These are phyloP conservation scores for Aeminium ludgeri DNA, from an alignment of 495 filamentous ascomycete species.

Conservation along the genomic window DNA sequence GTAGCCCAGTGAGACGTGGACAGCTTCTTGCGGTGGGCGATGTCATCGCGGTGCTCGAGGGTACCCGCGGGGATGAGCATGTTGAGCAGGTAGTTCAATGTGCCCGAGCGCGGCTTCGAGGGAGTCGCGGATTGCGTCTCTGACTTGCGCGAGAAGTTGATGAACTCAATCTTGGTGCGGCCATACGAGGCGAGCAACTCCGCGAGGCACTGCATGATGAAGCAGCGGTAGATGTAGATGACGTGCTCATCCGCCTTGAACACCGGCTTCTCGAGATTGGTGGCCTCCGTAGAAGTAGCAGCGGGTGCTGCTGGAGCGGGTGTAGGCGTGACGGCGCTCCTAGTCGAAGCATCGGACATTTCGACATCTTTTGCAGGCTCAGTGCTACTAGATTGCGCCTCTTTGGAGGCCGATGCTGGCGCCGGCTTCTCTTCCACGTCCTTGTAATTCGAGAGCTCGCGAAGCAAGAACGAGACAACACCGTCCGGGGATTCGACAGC, in stretches of 20 bases:
- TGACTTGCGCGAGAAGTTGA: slow-evolving; percentile 88
- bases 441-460: slow-evolving; percentile 77
- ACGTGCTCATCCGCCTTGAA: slow-evolving; percentile 91
- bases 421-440: slow-evolving; percentile 69
- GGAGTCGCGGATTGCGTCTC: slow-evolving; percentile 70
- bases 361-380: slow-evolving; percentile 34
- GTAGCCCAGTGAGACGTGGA: slow-evolving; percentile 73
- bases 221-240: slow-evolving; percentile 91
- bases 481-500: slow-evolving; percentile 86
- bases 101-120: slow-evolving; percentile 80
- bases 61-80: slow-evolving; percentile 66
- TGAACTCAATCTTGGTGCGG: slow-evolving; percentile 91
- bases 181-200: slow-evolving; percentile 90
- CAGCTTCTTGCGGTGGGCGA: slow-evolving; percentile 62
- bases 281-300: slow-evolving; percentile 22
- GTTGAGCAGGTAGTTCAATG: slow-evolving; percentile 84
- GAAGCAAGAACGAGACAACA: slow-evolving; percentile 90
- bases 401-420: slow-evolving; percentile 27
- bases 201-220: slow-evolving; percentile 80
- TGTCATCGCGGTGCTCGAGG: slow-evolving; percentile 55
- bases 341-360: slow-evolving; percentile 22
- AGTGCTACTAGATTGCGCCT: slow-evolving; percentile 21
- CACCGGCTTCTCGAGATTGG: slow-evolving; percentile 53
- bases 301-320: slow-evolving; percentile 23
- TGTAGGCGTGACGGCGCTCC: slow-evolving; percentile 20